phyloP scores from a whole-genome alignment of 176 grass and related monocot species.

The Juncus effusus region DNA sequence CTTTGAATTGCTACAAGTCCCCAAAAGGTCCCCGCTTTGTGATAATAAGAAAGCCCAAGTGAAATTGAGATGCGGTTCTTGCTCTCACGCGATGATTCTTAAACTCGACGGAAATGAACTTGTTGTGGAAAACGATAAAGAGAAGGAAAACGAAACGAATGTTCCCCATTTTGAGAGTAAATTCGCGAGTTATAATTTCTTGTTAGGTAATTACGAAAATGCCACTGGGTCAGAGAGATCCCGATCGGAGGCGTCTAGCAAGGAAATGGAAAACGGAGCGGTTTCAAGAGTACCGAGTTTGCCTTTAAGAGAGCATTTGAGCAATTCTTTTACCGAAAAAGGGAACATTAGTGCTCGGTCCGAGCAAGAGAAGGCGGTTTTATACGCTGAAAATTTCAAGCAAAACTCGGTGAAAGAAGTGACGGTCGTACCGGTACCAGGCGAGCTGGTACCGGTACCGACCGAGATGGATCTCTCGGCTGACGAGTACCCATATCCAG shows the following conservation, averaged over 20 bases:
- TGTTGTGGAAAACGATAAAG: conserved; percentile 44
- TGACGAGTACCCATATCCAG: conserved; percentile 42
- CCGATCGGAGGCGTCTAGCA: conserved; percentile 7
- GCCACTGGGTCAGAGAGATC: conserved; percentile 15
- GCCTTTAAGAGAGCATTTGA: conserved; percentile 41
- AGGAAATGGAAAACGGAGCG: conserved; percentile 34
- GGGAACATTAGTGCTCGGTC: conserved; percentile 66
- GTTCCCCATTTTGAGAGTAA: conserved; percentile 25
- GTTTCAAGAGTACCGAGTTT: conserved; percentile 54
- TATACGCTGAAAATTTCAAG: conserved; percentile 57
- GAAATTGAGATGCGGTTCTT: conserved; percentile 74
- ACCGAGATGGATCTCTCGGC: conserved; percentile 54
- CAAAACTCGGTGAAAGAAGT: conserved; percentile 69
- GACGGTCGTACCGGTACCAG: conserved; percentile 35
- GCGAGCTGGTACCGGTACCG: conserved; percentile 32
- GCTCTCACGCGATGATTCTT: conserved; percentile 62
- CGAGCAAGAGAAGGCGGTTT: conserved; percentile 65
- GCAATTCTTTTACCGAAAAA: conserved; percentile 43
- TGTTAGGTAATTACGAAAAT: conserved; percentile 38
- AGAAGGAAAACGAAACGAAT: conserved; percentile 27
- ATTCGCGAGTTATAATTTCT: conserved; percentile 64
- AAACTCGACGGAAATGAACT: conserved; percentile 61
- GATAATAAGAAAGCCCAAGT: conserved; percentile 47
- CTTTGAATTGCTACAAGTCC: conserved; percentile 75
- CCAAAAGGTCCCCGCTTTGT: conserved; percentile 35